Base-by-base conservation (phyloP, 768 basidiomycete species). In the Amanita rimosa region DNA sequence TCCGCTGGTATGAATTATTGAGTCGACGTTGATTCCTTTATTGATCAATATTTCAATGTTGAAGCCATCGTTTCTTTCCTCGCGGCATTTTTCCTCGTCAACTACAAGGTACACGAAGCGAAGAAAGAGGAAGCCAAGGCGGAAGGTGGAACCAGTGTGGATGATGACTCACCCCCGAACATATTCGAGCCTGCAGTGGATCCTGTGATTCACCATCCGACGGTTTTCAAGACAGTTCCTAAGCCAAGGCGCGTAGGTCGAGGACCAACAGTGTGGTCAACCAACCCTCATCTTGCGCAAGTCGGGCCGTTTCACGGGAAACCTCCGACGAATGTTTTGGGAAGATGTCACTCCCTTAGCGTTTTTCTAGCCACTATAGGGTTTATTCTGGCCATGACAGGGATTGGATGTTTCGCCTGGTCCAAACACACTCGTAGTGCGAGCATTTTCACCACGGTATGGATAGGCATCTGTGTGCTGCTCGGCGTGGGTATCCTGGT, bases 51-150 rank as follows among this genome's bases (percentile, higher is more conserved):
- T n/a, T n/a, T n/a, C n/a, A 19, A 5, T 26, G 7, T n/a, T 50
- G 10, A 45, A 58, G 69, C 63, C 9, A 62, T 60, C 11, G 57
- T 64, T 29, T 64, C 79, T 2, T 81, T 81, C 60, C 57, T 75
- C 44, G 77, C 67, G 3, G 74, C 76, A 19, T 79, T 79, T 61
- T 69, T 78, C 52, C 65, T 81, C 24, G 66, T 78, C 36, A 64
- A 72, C 33, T 78, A 77, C 62, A 76, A 74, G 51, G 62, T 81
- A 4, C 65, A 69, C 47, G 74, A 74, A 53, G 80, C 78, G 5
- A 72, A 66, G 22, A 65, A 64, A 2, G 73, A 58, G 52, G 61
- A 74, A 50, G 66, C 58, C 21, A 66, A 70, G 47, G 59, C 58
- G 13, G 40, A 45, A 6, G 51, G 50, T 16, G n/a, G 8, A 7